Evolutionary conservation across 164 flowering plant genomes (phyloP), one percentile per base, ranked within the genome.

Genomic region (Warburgia ugandensis): DNA sequence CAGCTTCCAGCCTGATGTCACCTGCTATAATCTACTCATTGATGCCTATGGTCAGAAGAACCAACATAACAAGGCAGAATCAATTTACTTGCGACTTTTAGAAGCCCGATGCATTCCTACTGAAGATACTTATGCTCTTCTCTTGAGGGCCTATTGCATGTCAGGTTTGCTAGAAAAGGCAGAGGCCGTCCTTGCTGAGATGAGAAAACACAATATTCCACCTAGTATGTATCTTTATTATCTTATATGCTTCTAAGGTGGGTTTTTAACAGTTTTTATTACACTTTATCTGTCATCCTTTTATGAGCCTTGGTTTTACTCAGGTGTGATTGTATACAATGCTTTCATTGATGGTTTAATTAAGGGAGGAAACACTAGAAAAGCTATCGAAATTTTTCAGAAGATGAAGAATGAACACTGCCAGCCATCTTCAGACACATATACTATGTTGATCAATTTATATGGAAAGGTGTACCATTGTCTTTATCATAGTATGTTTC

Each of bases 91-190:
- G 29, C 62, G 70, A 49, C 90, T 86, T 65, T 51, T 74, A 37
- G 80, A 84, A 65, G 67, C 76, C 26, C 70, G 72, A 29, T 80
- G 86, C 31, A 58, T 86, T 32, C 95, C 97, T 31, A 83, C 84
- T 2, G 88, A 86, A 53, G 94, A 89, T 61, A 86, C 97, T 33
- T 86, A 83, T 64, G 92, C 97, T 11, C 80, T 81, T 68, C 84
- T 89, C 54, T 16, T 89, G 29, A 74, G 71, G 42, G 84, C 88
- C 28, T 89, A 78, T 55, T 81, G 88, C 73, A 64, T 22, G 50
- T 66, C 74, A 38, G 76, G 81, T 20, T 56, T 70, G 58, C 64
- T 74, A 46, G 79, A 74, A 37, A 84, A 81, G 51, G 95, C 92
- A 57, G 90, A 81, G 57, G 95, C 84, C 29, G 70, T 83, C 50